A percentile compares a stretch with the other conserved stretches of the same genome.
These are phyloP conservation scores for Candida qinlingensis DNA, from an alignment of 805 yeast genomes.

Conservation along the genomic window DNA sequence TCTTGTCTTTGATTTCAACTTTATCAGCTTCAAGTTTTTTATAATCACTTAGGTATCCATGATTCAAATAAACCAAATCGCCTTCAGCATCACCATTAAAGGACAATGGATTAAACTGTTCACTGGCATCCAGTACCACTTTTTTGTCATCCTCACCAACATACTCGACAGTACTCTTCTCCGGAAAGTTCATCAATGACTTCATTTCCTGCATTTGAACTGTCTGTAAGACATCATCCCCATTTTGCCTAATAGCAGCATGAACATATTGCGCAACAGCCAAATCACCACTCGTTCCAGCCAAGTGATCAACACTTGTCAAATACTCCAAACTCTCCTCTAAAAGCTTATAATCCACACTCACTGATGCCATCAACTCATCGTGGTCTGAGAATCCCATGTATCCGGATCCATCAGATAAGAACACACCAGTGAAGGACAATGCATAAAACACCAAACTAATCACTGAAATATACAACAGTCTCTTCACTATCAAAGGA, in stretches of 20 bases:
- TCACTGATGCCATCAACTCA: conserved; percentile 44
- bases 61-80: conserved; percentile 56
- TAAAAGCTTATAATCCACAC: conserved; percentile 42
- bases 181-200: conserved; percentile 65
- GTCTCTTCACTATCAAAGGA: conserved; percentile 75
- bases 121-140: conserved; percentile 23
- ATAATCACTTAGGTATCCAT: conserved; percentile 58
- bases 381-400: conserved; percentile 57
- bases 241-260: conserved; percentile 52
- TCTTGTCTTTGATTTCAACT: conserved; percentile 40
- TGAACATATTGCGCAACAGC: conserved; percentile 64
- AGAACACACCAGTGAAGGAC: conserved; percentile 50
- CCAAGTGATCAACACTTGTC: conserved; percentile 58
- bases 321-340: conserved; percentile 24
- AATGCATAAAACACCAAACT: conserved; percentile 53
- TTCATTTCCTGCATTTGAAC: conserved; percentile 47
- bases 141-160: conserved; percentile 14
- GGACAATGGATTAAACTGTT: conserved; percentile 67
- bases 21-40: conserved; percentile 29
- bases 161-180: conserved; percentile 24
- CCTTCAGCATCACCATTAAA: conserved; percentile 52
- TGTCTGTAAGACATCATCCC: conserved; percentile 32
- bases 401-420: conserved; percentile 34
- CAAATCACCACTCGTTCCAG: conserved; percentile 85
- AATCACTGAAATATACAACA: conserved; percentile 64